Evolutionary conservation across 345 rosid species (phyloP), one percentile per base, ranked within the genome.

Genomic region (Psidium friedrichsthalianum): DNA sequence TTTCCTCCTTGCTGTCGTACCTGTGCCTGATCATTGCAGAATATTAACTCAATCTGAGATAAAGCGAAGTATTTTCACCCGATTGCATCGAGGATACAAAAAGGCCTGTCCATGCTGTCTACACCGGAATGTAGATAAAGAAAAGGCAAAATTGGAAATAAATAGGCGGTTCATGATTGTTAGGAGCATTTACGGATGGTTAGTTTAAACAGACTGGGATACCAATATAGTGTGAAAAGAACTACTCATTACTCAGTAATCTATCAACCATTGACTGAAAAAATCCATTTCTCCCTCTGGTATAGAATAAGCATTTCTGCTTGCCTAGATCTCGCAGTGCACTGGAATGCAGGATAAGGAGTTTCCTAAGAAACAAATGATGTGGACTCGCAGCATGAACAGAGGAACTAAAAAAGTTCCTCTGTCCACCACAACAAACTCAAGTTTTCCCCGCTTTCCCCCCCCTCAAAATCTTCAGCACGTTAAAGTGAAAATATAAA

Each of bases 1-100:
- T 54, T 88, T n/a, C n/a, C 93, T 85, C 97, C 95, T 89, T 94
- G 95, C 86, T 91, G 93, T 74, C 88, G 90, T 86, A 86, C 82
- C 51, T 89, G 85, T 52, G 52, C 84, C 91, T 89, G 85, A 78
- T 56, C 12, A 82, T 29, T 22, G 51, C 3, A 13, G 25, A 42
- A 69, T 69, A 8, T 13, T 44, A 69, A 69, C 80, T 69, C 80
- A 36, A 20, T 69, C 25, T 18, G 80, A 69, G 47, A 36, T 9
- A 69, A 69, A 69, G 24, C 42, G n/a, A 69, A 1, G 80, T 44
- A 69, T 36, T 69, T 32, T 22, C 78, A 69, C 47, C 32, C 32
- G 20, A 69, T 64, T 29, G 42, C 42, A 78, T 36, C 29, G n/a
- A 69, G 56, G 49, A 80, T 20, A 84, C 64, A 32, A n/a, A 21